A percentile compares a stretch with the other conserved stretches of the same genome.
Conservation (phyloP, 345 rosid genomes). For the Rhodamnia argentea region DNA sequence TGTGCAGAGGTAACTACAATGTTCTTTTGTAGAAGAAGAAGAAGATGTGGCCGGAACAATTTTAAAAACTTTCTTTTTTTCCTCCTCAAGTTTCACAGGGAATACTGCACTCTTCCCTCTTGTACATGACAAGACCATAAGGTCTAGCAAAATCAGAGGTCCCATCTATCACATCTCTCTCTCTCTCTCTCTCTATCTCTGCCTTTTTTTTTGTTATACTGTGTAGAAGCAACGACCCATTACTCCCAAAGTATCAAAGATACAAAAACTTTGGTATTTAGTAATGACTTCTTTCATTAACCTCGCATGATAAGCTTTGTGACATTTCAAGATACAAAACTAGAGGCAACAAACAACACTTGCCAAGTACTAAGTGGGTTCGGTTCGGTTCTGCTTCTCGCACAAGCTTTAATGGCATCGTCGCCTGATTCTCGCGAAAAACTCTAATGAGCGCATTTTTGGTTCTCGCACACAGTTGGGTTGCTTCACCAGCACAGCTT, state of each 20-base stretch:
- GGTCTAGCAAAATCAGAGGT: constrained; percentile 8
- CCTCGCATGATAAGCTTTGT: neutral
- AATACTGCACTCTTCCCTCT: neutral
- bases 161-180: constrained; percentile 19
- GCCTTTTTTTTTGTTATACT: neutral
- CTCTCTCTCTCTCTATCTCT: neutral
- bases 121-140: constrained; percentile 12
- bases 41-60: neutral
- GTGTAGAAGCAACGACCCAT: neutral
- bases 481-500: neutral
- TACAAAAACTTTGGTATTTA: neutral
- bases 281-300: neutral
- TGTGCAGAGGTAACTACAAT: neutral
- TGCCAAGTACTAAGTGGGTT: neutral
- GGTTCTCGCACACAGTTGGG: neutral
- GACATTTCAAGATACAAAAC: neutral
- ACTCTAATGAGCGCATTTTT: neutral
- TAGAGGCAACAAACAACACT: neutral
- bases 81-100: neutral
- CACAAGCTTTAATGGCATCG: neutral
- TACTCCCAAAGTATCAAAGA: neutral
- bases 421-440: neutral
- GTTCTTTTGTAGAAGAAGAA: neutral
- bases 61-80: neutral
- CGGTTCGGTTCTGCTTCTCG: neutral